A percentile compares a stretch with the other conserved stretches of the same genome.
phyloP scores from a whole-genome alignment of 306 rosid genomes.

The Luffa aegyptiaca region DNA sequence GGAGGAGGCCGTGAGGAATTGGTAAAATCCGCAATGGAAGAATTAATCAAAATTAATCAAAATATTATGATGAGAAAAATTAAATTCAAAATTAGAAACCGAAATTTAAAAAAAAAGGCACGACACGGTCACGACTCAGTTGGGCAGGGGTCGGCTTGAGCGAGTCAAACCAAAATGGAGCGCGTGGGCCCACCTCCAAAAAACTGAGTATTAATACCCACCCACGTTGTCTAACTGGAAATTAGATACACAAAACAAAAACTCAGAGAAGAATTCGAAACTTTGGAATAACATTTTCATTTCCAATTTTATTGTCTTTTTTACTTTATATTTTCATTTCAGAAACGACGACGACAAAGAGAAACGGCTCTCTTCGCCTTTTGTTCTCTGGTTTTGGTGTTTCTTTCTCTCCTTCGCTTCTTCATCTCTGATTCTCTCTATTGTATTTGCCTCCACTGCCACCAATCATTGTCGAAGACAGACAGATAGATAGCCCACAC shows the following conservation, averaged over 20 bases:
- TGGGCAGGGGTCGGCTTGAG: constrained; percentile 9
- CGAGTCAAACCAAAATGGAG: constrained; percentile 23
- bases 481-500: constrained; percentile 14
- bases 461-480: constrained; percentile 23
- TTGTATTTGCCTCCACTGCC: constrained; percentile 16
- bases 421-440: neutral
- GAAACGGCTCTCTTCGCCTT: constrained; percentile 2
- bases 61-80: neutral
- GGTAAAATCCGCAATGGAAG: neutral
- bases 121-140: constrained; percentile 1
- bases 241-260: neutral
- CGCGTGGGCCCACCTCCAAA: constrained; percentile 44
- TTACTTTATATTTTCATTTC: neutral
- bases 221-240: neutral
- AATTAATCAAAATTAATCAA: neutral
- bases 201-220: neutral
- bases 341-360: neutral
- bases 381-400: neutral
- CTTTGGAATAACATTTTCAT: neutral
- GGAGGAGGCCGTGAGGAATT: neutral
- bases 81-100: neutral
- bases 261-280: neutral
- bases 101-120: neutral
- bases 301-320: too few relatives aligned
- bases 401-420: too few relatives aligned